Evolutionary conservation across 345 rosid species (phyloP), one percentile per base, ranked within the genome.

Genomic region (Hibiscus tridactylites): DNA sequence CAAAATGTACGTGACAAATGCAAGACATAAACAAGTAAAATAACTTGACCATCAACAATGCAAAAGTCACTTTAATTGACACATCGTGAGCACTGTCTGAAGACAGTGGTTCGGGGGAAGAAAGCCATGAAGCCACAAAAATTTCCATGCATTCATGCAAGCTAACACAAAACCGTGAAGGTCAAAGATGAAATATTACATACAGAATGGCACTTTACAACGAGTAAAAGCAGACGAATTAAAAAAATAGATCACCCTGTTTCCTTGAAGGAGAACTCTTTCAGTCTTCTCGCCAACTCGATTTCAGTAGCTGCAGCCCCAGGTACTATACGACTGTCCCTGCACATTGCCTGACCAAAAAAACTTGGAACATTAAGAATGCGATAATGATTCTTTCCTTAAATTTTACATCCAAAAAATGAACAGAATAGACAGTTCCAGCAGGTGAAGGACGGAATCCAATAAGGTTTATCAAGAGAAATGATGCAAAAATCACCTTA

Each of bases 241-340:
- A 47, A 61, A 62, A 39, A 65, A 70, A 17, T 0, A 19, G 15
- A 33, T 77, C 83, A 92, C 99, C 99, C 99, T 3, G 96, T 96
- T 80, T 96, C 98, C 77, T 86, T 91, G 74, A 87, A 86, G 75
- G 98, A 91, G 71, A 85, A 92, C 71, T 96, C 99, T 85, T 90
- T 92, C 77, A 96, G 75, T 81, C 91, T 91, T 80, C 89, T 91
- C 76, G 96, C 98, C 77, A 96, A 80, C 79, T 96, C 98, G 52
- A 92, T 92, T 79, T 96, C 99, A 9, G 99, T 86, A 70, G 98
- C 99, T 54, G 98, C 96, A 76, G 95, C 99, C 76, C 97, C 98
- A 65, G 99, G 96, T 62, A 92, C 82, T 1, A 82, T 85, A 63
- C 99, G 97, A 72, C 98, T 89, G 74, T 96, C 98, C 85, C 86